Percentiles rank a stretch among this genome's conserved stretches.
Evolutionary conservation across 352 stramenopile genomes (phyloP).

Genomic region (Phytophthora vignae): DNA sequence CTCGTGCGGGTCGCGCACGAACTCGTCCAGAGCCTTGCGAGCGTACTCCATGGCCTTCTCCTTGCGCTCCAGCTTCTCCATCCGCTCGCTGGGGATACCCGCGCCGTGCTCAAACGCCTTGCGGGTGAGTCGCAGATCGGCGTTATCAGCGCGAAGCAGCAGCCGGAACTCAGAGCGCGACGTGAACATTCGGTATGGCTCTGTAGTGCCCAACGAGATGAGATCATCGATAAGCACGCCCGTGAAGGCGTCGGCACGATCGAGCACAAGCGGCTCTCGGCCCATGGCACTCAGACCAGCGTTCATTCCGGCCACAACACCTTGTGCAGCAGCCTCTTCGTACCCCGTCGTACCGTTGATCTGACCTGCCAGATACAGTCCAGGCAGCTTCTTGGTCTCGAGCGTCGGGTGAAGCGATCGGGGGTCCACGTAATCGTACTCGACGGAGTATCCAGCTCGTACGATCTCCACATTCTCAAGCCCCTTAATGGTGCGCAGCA

Average conservation of each 20-base stretch:
- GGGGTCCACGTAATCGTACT: conserved; percentile 99
- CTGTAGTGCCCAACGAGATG: conserved; percentile 95
- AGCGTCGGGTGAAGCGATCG: conserved; percentile 93
- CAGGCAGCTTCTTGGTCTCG: conserved; percentile 94
- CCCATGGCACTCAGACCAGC: conserved; percentile 85
- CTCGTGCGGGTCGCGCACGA: conserved; percentile 79
- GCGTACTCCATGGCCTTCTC: conserved; percentile 78
- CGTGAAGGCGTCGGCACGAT: conserved; percentile 95
- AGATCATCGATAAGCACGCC: conserved; percentile 99
- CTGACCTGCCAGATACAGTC: conserved; percentile 97
- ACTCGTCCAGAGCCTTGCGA: conserved; percentile 60
- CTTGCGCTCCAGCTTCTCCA: conserved; percentile 86
- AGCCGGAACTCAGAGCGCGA: conserved; percentile 94
- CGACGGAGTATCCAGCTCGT: conserved; percentile 98
- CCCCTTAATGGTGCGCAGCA: conserved; percentile 96
- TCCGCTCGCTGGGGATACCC: conserved; percentile 72
- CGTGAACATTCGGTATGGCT: conserved; percentile 99
- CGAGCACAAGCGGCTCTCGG: conserved; percentile 90
- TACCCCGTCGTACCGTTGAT: conserved; percentile 99
- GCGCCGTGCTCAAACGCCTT: conserved; percentile 90
- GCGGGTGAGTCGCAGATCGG: conserved; percentile 96
- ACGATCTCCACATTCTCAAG: conserved; percentile 97
- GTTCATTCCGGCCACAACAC: conserved; percentile 97
- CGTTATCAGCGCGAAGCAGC: conserved; percentile 94
- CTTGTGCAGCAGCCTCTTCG: conserved; percentile 98